Evolutionary conservation across 192 early-diverging fungal genomes (phyloP).

Genomic region (Radiomyces spectabilis): DNA sequence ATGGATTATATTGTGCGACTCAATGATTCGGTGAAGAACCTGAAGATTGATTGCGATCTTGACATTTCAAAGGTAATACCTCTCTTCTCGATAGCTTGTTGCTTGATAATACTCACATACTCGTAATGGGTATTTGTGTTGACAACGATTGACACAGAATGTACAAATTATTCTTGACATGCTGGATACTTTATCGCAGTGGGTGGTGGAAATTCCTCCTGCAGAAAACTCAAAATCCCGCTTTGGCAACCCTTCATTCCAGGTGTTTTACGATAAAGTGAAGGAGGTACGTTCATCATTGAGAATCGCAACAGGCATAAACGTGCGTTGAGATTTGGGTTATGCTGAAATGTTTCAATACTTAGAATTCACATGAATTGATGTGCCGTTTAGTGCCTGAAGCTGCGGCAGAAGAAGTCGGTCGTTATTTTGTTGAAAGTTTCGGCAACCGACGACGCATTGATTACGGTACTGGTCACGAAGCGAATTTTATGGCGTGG

Average conservation of each 20-base stretch:
- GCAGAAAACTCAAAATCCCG: conserved; percentile 68
- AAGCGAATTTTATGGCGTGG: conserved; percentile 85
- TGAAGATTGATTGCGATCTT: conserved; percentile 45
- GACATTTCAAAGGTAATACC: conserved; percentile 42
- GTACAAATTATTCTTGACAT: conserved; percentile 54
- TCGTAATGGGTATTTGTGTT: too few species aligned
- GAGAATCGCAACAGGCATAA: background rate
- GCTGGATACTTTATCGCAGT: conserved; percentile 56
- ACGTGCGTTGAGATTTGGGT: too few species aligned
- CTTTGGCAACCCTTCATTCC: conserved; percentile 96
- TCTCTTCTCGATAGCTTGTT: too few species aligned
- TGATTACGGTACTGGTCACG: conserved; percentile 98
- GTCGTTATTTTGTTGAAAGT: conserved; percentile 70
- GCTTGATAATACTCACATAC: too few species aligned
- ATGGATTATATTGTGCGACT: conserved; percentile 64
- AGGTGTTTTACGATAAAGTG: conserved; percentile 77
- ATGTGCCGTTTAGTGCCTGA: conserved; percentile 14
- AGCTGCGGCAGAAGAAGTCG: conserved; percentile 43
- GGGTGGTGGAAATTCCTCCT: conserved; percentile 61
- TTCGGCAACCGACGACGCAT: conserved; percentile 91
- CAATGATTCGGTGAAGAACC: conserved; percentile 67
- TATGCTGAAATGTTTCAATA: background rate
- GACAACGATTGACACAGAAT: too few species aligned
- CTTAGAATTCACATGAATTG: conserved; percentile 14
- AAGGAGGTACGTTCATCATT: conserved; percentile 38